A percentile compares a stretch with the other conserved stretches of the same genome.
Conservation (phyloP, 805 yeast genomes). For the Wilhelminamyces savonicus region DNA sequence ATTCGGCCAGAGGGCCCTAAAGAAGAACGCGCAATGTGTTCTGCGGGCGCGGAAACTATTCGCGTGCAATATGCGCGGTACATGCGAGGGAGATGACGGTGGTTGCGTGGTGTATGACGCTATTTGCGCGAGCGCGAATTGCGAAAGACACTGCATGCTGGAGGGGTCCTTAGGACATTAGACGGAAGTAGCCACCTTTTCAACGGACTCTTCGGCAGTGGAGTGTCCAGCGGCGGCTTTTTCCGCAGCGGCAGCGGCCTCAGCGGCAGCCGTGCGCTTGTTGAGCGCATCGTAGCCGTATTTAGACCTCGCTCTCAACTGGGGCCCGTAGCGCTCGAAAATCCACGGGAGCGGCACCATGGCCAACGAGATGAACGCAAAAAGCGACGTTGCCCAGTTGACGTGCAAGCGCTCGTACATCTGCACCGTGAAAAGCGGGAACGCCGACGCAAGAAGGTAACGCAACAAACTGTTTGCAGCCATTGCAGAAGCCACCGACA, state of each 20-base stretch:
- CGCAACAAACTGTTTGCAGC: slow-evolving; percentile 84
- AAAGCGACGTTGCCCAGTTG: slow-evolving; percentile 74
- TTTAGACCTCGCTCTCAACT: slow-evolving; percentile 48
- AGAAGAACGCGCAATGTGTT: no score
- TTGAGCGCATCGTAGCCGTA: slow-evolving; percentile 51
- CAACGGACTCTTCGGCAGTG: no score
- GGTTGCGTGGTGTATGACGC: no score
- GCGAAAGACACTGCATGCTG: no score
- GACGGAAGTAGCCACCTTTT: no score
- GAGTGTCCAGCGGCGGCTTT: slow-evolving; percentile 3
- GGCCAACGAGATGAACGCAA: slow-evolving; percentile 60
- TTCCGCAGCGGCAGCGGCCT: slow-evolving; percentile 12
- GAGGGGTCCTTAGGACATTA: no score
- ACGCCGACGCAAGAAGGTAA: slow-evolving; percentile 67
- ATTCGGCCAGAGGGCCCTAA: no score
- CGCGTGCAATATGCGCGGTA: no score
- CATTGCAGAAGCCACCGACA: slow-evolving; percentile 75
- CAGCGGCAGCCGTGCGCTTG: slow-evolving; percentile 13
- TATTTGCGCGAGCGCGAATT: no score
- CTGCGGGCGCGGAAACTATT: no score
- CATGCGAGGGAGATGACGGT: no score
- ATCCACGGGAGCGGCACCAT: slow-evolving; percentile 74
- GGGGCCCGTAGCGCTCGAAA: slow-evolving; percentile 53
- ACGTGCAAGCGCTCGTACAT: slow-evolving; percentile 68
- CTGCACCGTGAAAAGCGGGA: slow-evolving; percentile 82